Evolutionary conservation across 495 filamentous ascomycete genomes (phyloP), one percentile per base, ranked within the genome.

Genomic region (Neurospora tetrasperma): DNA sequence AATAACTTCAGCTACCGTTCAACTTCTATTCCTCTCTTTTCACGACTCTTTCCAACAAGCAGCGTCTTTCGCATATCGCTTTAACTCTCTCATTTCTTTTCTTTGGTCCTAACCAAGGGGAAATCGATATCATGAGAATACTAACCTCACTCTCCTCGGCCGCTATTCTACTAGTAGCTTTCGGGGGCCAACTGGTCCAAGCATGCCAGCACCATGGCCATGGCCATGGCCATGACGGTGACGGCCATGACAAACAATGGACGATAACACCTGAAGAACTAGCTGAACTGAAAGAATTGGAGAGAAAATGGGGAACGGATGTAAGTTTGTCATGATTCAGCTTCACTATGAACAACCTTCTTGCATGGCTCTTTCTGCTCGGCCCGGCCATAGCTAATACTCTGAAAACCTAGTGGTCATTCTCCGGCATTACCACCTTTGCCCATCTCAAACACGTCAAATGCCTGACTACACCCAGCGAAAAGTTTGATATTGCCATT

Each of bases 391-490:
- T 2, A 31, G 27, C 27, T 31, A 31, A 31, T 31, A 31, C 27
- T 31, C 27, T 31, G 27, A 31, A 31, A 31, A 31, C 2, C 27
- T 72, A 94, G 90, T 93, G 88, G 88, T 87, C 85, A 7, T 97
- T 93, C 81, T 88, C 89, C 7, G 93, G 93, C 74, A 91, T 95
- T 54, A 89, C 88, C 46, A 91, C 90, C 43, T 97, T 95, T 80
- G 93, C 91, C 48, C 93, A 96, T 77, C 84, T 94, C 20, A 86
- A 87, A 72, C 87, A 94, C 74, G 85, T 89, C 70, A 92, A 91
- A 71, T 96, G 93, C 76, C 84, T 96, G 3, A 89, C 89, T 41
- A 87, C 88, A 68, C 91, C 90, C 0, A 82, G 87, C 44, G 86
- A 87, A 74, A 78, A 81, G 38, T 95, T 90, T 75, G 93, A 96